Conservation (phyloP, 805 yeast species). For the Metschnikowia bowlesiae region DNA sequence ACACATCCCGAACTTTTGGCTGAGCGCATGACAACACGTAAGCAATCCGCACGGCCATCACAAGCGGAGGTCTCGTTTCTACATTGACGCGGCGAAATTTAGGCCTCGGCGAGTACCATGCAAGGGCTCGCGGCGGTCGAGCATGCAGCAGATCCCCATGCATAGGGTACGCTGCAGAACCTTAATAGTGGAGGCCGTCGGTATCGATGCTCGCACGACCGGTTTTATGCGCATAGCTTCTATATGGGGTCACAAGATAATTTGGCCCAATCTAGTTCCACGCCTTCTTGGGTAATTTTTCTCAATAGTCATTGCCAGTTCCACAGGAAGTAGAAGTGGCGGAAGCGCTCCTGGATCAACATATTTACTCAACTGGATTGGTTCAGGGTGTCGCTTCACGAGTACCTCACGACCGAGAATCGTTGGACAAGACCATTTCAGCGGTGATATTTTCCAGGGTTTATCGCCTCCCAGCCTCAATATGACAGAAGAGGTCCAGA, state of each 20-base stretch:
- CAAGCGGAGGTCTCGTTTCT: not conserved
- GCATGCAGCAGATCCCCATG: not conserved
- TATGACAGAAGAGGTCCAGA: constrained; percentile 25
- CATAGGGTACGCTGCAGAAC: not conserved
- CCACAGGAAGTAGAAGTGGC: constrained; percentile 2
- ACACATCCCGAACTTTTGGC: not conserved
- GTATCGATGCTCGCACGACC: constrained; percentile 1
- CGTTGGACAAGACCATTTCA: not conserved
- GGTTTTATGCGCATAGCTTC: not conserved
- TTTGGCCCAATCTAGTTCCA: not conserved
- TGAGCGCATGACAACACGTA: constrained; percentile 2
- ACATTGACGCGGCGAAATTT: not conserved
- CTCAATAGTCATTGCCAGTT: not conserved
- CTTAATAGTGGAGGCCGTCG: not conserved
- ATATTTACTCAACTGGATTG: not conserved
- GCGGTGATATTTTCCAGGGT: not conserved
- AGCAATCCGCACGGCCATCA: not conserved
- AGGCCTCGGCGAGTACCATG: not conserved
- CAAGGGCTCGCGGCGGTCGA: constrained; percentile 3
- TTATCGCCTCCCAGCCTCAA: not conserved
- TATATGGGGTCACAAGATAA: constrained; percentile 3
- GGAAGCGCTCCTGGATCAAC: not conserved
- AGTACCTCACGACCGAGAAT: not conserved
- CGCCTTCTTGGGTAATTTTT: not conserved
- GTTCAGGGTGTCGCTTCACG: not conserved